phyloP scores from a whole-genome alignment of 2,329 filamentous ascomycete species.

The Emmonsia crescens region DNA sequence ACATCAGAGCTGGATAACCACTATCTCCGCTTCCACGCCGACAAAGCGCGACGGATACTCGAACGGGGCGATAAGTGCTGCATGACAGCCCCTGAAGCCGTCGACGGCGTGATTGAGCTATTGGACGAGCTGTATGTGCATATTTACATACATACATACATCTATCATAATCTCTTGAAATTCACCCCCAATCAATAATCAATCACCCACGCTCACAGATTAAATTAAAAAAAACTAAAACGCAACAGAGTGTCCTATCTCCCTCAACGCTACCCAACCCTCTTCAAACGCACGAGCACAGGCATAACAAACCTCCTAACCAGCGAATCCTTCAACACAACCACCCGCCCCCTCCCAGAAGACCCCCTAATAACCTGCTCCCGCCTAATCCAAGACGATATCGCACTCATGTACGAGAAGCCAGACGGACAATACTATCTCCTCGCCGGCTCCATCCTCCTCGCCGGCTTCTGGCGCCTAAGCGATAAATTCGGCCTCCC shows the following conservation, averaged over 20 bases:
- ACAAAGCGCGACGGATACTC: conserved; percentile 57
- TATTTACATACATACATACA: background rate
- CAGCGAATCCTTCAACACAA: conserved; percentile 59
- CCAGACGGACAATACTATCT: conserved; percentile 71
- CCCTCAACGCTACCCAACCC: conserved; percentile 59
- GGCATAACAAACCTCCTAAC: conserved; percentile 61
- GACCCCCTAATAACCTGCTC: conserved; percentile 69
- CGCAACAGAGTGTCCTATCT: conserved; percentile 47
- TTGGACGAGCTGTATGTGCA: conserved; percentile 54
- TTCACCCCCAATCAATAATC: background rate
- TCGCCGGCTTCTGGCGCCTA: conserved; percentile 75
- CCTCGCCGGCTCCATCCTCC: conserved; percentile 61
- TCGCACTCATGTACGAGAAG: conserved; percentile 72
- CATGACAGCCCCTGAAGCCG: conserved; percentile 57
- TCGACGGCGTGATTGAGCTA: conserved; percentile 62
- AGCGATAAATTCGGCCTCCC: conserved; percentile 72
- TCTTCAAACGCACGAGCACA: conserved; percentile 53
- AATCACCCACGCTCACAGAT: conserved; percentile 2
- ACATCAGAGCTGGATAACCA: conserved; percentile 63
- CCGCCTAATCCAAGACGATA: conserved; percentile 67
- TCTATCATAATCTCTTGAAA: background rate
- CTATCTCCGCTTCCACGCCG: conserved; percentile 59
- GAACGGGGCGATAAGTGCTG: conserved; percentile 59
- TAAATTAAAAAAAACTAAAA: background rate
- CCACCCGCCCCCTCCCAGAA: conserved; percentile 53